Percentiles rank a stretch among this genome's conserved stretches.
phyloP scores from a whole-genome alignment of 768 basidiomycete species.

The Kwoniella heveanensis region DNA sequence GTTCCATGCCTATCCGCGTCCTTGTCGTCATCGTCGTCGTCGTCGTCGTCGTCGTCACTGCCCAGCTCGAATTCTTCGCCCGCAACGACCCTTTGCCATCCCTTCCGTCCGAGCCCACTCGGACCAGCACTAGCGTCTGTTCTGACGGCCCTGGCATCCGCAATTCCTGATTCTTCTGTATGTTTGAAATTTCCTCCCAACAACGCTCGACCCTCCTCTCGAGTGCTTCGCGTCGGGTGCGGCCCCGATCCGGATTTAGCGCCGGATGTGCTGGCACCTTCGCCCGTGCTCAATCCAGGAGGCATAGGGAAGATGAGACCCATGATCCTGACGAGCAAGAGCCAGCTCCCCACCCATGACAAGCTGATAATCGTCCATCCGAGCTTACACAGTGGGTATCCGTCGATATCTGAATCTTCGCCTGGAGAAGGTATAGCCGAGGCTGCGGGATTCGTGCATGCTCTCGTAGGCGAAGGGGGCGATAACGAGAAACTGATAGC shows the following conservation, averaged over 20 bases:
- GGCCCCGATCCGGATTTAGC: no score
- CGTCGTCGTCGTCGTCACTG: conserved; percentile 35
- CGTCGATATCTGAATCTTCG: conserved; percentile 14
- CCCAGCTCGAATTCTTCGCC: conserved; percentile 50
- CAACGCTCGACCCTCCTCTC: conserved; percentile 10
- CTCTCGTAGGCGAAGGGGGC: conserved; percentile 38
- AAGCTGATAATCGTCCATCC: conserved; percentile 28
- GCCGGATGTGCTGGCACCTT: background rate
- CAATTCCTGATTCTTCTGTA: background rate
- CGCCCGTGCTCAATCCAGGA: background rate
- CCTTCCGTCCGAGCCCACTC: conserved; percentile 12
- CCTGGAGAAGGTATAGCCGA: conserved; percentile 18
- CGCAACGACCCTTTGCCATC: conserved; percentile 45
- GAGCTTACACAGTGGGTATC: conserved; percentile 28
- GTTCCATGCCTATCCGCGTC: no score
- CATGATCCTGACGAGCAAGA: conserved; percentile 36
- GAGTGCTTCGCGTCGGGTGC: no score
- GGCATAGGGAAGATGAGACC: conserved; percentile 46
- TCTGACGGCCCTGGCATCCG: background rate
- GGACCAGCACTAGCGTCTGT: background rate
- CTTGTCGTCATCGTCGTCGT: background rate
- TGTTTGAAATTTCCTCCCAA: background rate
- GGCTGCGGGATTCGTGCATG: conserved; percentile 38
- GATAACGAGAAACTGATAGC: conserved; percentile 46
- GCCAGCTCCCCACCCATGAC: conserved; percentile 40